These are phyloP conservation scores for Didymella sp. DNA, from an alignment of 2,329 filamentous ascomycete species.

Conservation along the genomic window DNA sequence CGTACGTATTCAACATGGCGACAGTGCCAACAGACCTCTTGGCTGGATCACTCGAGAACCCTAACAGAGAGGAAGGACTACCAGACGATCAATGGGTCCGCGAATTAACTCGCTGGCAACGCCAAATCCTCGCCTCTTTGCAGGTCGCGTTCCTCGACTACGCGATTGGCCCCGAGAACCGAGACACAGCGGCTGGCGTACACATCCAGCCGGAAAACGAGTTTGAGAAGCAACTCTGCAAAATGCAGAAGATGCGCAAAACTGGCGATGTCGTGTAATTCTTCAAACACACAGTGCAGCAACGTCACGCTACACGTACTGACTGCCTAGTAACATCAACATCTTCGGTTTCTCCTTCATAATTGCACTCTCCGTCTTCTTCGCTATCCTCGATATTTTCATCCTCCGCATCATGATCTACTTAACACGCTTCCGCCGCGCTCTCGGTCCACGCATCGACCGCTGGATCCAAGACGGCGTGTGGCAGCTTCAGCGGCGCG, in stretches of 20 bases:
- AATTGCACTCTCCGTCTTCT: slow-evolving; percentile 17
- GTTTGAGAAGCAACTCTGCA: slow-evolving; percentile 26
- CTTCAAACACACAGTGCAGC: neutral
- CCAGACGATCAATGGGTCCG: slow-evolving; percentile 30
- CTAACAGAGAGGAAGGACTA: slow-evolving; percentile 7
- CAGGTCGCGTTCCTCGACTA: slow-evolving; percentile 25
- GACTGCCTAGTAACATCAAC: slow-evolving; percentile 28
- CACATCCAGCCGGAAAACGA: slow-evolving; percentile 3
- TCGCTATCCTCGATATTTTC: slow-evolving; percentile 23
- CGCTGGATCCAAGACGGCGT: slow-evolving; percentile 40
- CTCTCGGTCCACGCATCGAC: slow-evolving; percentile 30
- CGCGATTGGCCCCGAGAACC: slow-evolving; percentile 19
- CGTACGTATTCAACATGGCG: slow-evolving; percentile 12
- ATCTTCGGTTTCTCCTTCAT: slow-evolving; percentile 33
- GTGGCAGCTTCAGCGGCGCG: slow-evolving; percentile 36
- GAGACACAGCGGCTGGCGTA: slow-evolving; percentile 3
- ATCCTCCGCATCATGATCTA: slow-evolving; percentile 30
- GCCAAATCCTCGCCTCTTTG: slow-evolving; percentile 20
- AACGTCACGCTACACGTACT: neutral
- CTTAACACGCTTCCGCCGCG: slow-evolving; percentile 20
- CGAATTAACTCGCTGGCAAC: slow-evolving; percentile 31
- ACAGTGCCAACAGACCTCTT: slow-evolving; percentile 1
- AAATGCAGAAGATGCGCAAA: slow-evolving; percentile 25
- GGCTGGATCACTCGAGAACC: slow-evolving; percentile 5
- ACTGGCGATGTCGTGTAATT: slow-evolving; percentile 30